Evolutionary conservation across 2,329 filamentous ascomycete genomes (phyloP).

Genomic region (Trichoderma pleuroti): DNA sequence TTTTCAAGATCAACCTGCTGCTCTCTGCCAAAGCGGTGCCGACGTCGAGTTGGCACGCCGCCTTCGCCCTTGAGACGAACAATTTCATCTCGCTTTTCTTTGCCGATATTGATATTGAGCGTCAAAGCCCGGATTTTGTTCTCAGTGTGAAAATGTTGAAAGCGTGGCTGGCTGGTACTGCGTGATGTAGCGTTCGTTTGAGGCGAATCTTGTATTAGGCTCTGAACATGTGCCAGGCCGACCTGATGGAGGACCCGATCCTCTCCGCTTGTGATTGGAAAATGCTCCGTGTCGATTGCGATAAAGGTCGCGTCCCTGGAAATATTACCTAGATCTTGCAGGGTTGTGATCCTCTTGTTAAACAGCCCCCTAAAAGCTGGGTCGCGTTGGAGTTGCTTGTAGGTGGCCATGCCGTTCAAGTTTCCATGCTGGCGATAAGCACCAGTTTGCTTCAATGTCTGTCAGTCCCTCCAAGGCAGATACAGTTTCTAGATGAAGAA

Average conservation of each 20-base stretch:
- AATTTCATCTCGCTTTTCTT: background rate
- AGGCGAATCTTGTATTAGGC: background rate
- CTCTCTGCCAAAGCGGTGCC: background rate
- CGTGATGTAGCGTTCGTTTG: background rate
- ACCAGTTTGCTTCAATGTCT: background rate
- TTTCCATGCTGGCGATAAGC: background rate
- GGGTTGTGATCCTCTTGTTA: background rate
- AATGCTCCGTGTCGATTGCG: background rate
- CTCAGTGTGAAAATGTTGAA: background rate
- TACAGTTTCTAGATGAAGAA: background rate
- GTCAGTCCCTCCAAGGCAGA: background rate
- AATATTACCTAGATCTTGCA: background rate
- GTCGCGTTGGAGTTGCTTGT: background rate
- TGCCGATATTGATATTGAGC: background rate
- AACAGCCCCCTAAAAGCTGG: background rate
- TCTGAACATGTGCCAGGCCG: background rate
- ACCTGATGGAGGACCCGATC: background rate
- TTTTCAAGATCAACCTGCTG: background rate
- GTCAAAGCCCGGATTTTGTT: background rate
- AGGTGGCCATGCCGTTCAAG: background rate
- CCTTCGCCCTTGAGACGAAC: background rate
- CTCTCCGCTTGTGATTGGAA: background rate
- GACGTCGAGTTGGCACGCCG: background rate
- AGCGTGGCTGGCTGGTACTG: background rate
- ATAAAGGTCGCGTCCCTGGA: background rate